Percentiles rank a stretch among this genome's conserved stretches.
phyloP scores from a whole-genome alignment of 129 eudicot species.

The Helichrysum umbraculigerum region DNA sequence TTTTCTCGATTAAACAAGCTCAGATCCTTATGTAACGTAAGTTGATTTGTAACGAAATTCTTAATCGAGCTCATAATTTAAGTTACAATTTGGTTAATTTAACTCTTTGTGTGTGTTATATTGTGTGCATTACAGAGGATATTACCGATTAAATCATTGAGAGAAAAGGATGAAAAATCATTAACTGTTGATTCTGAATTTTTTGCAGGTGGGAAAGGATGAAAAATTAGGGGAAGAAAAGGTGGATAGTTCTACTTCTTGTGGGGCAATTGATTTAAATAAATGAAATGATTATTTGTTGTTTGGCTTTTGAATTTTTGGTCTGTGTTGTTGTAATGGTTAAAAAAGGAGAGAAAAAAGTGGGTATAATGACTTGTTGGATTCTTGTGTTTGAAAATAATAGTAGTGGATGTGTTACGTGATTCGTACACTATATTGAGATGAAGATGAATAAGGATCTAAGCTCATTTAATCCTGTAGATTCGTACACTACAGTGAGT shows the following conservation, averaged over 20 bases:
- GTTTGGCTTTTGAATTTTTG: conserved; percentile 18
- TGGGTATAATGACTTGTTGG: conserved; percentile 41
- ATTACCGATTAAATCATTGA: conserved; percentile 62
- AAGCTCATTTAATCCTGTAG: no score
- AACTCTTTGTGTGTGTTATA: neutral
- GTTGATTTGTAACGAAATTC: neutral
- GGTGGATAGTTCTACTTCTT: neutral
- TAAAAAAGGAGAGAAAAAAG: neutral
- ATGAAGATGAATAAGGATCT: no score
- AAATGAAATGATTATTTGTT: neutral
- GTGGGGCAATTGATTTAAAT: conserved; percentile 20
- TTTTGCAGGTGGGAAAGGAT: conserved; percentile 5
- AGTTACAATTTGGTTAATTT: neutral
- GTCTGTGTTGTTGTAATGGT: conserved; percentile 24
- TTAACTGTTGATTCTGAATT: neutral
- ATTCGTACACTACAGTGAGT: no score
- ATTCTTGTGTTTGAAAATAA: conserved; percentile 14
- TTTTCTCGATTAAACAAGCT: conserved; percentile 75
- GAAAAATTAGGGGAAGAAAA: conserved; percentile 28
- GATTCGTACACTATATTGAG: no score
- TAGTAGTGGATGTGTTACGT: neutral
- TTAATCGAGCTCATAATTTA: neutral
- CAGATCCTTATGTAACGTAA: conserved; percentile 57
- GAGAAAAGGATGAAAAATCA: conserved; percentile 45
- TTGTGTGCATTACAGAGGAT: conserved; percentile 36